Evolutionary conservation across 225 moss, liverwort and hornwort species (phyloP).

Genomic region (Antitrichia curtipendula): DNA sequence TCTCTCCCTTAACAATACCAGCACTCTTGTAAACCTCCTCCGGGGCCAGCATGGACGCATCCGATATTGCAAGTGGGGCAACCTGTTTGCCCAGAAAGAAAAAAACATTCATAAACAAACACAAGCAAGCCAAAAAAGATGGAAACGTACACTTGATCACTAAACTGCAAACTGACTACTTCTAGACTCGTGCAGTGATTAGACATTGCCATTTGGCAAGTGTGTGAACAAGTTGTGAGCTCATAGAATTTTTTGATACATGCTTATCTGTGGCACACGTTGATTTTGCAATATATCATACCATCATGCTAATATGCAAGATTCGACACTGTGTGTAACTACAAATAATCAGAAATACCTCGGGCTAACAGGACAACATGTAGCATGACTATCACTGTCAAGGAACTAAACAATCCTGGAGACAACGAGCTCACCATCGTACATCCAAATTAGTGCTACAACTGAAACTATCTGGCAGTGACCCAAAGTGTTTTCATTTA

Average conservation of each 20-base stretch:
- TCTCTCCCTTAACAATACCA: conserved; percentile 66
- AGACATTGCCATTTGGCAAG: neutral
- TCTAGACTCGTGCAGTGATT: neutral
- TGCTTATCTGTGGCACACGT: neutral
- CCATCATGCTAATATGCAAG: neutral
- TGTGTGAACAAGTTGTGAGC: neutral
- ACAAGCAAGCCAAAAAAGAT: neutral
- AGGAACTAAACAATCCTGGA: neutral
- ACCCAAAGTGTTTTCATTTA: neutral
- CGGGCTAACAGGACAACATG: neutral
- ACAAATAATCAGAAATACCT: neutral
- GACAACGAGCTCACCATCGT: neutral
- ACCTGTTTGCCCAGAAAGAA: conserved; percentile 32
- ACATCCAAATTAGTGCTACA: neutral
- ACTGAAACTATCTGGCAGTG: neutral
- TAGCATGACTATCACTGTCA: neutral
- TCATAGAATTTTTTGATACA: neutral
- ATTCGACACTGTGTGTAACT: neutral
- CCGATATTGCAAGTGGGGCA: conserved; percentile 76
- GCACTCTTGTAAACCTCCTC: conserved; percentile 82
- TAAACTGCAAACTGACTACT: neutral
- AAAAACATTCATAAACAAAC: neutral
- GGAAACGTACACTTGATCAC: neutral
- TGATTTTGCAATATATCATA: neutral
- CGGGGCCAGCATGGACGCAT: conserved; percentile 95